These are phyloP conservation scores for Boletellus ananas DNA, from an alignment of 768 basidiomycete genomes.

Conservation along the genomic window DNA sequence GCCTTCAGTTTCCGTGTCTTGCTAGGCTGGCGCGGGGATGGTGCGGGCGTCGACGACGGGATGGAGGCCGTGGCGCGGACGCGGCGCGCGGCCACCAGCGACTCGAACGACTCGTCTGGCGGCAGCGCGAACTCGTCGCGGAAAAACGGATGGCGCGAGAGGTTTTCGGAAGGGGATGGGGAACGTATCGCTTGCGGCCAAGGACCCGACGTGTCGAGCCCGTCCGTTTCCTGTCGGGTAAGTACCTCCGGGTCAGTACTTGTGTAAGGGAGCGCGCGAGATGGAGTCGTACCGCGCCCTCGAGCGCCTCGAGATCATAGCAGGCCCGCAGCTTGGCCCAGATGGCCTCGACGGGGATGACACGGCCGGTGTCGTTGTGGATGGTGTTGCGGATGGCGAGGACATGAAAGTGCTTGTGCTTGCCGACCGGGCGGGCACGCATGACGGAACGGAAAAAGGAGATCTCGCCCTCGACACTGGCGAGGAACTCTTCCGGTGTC, in stretches of 20 bases:
- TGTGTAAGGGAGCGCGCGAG: neutral
- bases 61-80: slow-evolving; percentile 59
- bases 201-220: slow-evolving; percentile 42
- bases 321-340: slow-evolving; percentile 72
- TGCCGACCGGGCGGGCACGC: slow-evolving; percentile 77
- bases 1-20: slow-evolving; percentile 40
- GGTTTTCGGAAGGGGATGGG: slow-evolving; percentile 67
- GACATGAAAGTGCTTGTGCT: slow-evolving; percentile 79
- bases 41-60: slow-evolving; percentile 52
- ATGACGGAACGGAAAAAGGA: slow-evolving; percentile 81
- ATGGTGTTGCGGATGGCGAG: slow-evolving; percentile 72
- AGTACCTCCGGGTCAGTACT: neutral
- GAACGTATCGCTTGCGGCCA: slow-evolving; percentile 52
- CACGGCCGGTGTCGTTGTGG: slow-evolving; percentile 61
- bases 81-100: slow-evolving; percentile 58
- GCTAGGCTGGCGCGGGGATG: slow-evolving; percentile 42
- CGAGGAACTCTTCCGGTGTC: slow-evolving; percentile 46
- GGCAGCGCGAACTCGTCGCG: slow-evolving; percentile 64
- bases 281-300: slow-evolving; percentile 46
- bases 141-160: slow-evolving; percentile 68
- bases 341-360: slow-evolving; percentile 57
- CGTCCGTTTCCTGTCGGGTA: slow-evolving; percentile 39
- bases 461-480: slow-evolving; percentile 78
- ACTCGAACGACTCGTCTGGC: slow-evolving; percentile 55
- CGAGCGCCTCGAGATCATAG: slow-evolving; percentile 74